A percentile compares a stretch with the other conserved stretches of the same genome.
These are phyloP conservation scores for Suillus brevipes DNA, from an alignment of 768 basidiomycete species.

Conservation along the genomic window DNA sequence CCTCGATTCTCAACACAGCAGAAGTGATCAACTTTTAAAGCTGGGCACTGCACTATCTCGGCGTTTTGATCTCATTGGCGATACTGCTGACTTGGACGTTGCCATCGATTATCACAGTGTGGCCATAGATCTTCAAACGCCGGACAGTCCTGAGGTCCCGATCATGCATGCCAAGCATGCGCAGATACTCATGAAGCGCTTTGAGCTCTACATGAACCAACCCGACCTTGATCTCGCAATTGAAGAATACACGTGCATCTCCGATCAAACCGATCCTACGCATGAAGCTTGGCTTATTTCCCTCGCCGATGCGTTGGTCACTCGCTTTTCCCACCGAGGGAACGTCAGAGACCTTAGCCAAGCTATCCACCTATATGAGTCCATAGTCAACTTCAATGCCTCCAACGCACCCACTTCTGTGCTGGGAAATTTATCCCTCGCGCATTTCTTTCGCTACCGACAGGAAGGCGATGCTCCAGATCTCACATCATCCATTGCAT, in stretches of 20 bases:
- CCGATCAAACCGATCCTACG: conserved; percentile 19
- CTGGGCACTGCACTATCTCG: conserved; percentile 24
- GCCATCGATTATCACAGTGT: conserved; percentile 26
- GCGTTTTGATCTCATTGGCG: conserved; percentile 21
- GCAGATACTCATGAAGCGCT: conserved; percentile 9
- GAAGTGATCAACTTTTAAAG: conserved; percentile 20
- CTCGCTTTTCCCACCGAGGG: conserved; percentile 16
- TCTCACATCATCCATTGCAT: conserved; percentile 27
- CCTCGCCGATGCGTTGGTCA: conserved; percentile 5
- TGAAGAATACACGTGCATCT: conserved; percentile 5
- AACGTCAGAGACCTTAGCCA: conserved; percentile 17
- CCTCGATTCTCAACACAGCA: conserved; percentile 26
- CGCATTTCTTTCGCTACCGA: conserved; percentile 24
- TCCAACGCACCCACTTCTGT: not conserved
- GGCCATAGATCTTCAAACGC: conserved; percentile 21
- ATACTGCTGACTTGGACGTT: conserved; percentile 25
- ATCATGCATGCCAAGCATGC: conserved; percentile 1
- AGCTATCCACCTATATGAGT: conserved; percentile 23
- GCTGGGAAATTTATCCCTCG: not conserved
- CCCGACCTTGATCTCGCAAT: not conserved
- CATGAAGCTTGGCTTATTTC: conserved; percentile 15
- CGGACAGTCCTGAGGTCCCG: conserved; percentile 15
- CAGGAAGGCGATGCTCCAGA: conserved; percentile 24
- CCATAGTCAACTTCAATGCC: conserved; percentile 19
- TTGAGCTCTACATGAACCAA: not conserved